Evolutionary conservation across 257 asterid genomes (phyloP).

Genomic region (Solanum appendiculatum): DNA sequence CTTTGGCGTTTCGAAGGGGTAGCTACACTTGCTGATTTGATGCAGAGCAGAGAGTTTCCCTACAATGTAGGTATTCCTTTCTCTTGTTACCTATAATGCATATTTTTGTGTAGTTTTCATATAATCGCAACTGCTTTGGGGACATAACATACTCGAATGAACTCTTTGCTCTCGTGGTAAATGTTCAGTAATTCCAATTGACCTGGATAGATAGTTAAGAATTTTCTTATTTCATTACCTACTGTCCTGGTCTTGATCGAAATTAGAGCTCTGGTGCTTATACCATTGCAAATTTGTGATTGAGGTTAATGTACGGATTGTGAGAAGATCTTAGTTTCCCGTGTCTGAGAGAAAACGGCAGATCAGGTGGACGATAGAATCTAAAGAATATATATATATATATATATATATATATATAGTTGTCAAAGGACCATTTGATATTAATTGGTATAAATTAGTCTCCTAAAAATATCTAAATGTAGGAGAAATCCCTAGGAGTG

Average conservation of each 20-base stretch:
- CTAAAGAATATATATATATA: background rate
- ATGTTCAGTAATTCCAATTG: background rate
- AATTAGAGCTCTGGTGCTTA: background rate
- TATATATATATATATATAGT: background rate
- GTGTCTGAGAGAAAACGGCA: background rate
- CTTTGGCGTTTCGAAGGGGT: constrained; percentile 93
- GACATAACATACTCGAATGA: background rate
- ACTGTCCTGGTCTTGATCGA: background rate
- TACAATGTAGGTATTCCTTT: constrained; percentile 68
- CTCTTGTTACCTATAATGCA: background rate
- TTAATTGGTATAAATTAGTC: background rate
- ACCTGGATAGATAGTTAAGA: background rate
- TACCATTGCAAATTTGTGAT: background rate
- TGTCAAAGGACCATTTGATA: background rate
- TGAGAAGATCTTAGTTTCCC: background rate
- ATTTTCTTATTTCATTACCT: background rate
- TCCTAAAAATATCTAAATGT: background rate
- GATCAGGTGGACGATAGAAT: background rate
- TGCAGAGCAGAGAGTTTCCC: constrained; percentile 93
- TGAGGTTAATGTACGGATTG: background rate
- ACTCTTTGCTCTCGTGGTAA: background rate
- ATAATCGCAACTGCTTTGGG: background rate
- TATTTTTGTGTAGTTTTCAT: background rate
- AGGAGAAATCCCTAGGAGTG: background rate
- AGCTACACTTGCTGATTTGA: constrained; percentile 74